phyloP scores from a whole-genome alignment of 2,329 filamentous ascomycete genomes.

The Graphilbum fragrans region DNA sequence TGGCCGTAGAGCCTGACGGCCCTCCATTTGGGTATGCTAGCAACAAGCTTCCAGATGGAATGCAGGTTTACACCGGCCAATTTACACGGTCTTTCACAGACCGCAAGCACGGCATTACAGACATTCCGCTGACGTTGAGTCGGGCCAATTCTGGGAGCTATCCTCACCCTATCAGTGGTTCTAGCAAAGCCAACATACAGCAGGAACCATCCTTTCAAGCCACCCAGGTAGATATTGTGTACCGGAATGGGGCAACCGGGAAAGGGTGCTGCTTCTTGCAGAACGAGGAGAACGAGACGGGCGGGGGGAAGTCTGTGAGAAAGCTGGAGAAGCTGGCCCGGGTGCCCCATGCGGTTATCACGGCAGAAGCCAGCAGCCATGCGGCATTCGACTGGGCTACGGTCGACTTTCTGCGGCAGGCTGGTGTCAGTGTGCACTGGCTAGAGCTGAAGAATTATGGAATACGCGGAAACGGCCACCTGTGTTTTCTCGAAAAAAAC shows the following conservation, averaged over 20 bases:
- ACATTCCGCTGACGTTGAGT: constrained; percentile 23
- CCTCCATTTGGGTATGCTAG: constrained; percentile 28
- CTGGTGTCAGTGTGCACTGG: constrained; percentile 31
- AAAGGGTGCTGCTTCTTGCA: constrained; percentile 10
- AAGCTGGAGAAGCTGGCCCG: constrained; percentile 33
- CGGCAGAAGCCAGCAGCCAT: constrained; percentile 41
- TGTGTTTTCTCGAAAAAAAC: constrained; percentile 42
- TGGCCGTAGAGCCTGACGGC: constrained; percentile 40
- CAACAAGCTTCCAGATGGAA: neutral
- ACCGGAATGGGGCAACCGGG: neutral
- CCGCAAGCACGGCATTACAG: constrained; percentile 8
- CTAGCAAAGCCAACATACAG: too few species aligned
- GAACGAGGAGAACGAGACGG: neutral
- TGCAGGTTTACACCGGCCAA: neutral
- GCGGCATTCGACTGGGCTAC: constrained; percentile 42
- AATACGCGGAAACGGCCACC: constrained; percentile 41
- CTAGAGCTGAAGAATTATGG: constrained; percentile 28
- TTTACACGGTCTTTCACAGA: neutral
- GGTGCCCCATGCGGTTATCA: constrained; percentile 36
- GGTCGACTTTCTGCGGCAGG: constrained; percentile 34
- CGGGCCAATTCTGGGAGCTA: too few species aligned
- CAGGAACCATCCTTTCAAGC: too few species aligned
- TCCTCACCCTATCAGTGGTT: too few species aligned
- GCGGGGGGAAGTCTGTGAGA: constrained; percentile 12
- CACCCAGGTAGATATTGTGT: neutral